phyloP scores from a whole-genome alignment of 1,284 basidiomycete species.

The Cryptococcus maquisensis region DNA sequence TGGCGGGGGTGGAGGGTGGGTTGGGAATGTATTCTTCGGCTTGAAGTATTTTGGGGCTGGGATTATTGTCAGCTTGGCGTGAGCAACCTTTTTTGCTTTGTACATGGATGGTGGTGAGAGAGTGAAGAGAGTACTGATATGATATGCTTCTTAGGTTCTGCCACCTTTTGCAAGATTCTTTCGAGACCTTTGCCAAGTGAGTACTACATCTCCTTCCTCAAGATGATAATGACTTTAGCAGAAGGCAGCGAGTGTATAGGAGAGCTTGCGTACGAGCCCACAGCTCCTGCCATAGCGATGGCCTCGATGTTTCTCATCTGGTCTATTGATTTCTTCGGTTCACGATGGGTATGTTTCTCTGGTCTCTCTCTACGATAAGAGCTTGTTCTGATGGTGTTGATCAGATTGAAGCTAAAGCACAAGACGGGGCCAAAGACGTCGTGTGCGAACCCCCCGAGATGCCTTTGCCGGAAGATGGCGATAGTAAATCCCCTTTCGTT shows the following conservation, averaged over 20 bases:
- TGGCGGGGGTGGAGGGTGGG: neutral
- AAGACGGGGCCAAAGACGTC: neutral
- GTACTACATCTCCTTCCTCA: neutral
- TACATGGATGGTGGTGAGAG: neutral
- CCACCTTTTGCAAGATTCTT: constrained; percentile 10
- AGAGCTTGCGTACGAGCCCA: constrained; percentile 9
- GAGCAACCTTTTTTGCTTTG: neutral
- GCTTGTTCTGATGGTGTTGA: neutral
- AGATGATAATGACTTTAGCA: neutral
- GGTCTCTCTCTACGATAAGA: neutral
- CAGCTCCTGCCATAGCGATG: constrained; percentile 12
- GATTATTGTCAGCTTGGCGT: constrained; percentile 10
- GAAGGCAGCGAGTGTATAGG: constrained; percentile 8
- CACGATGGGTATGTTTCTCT: constrained; percentile 9
- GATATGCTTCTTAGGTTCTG: constrained; percentile 3
- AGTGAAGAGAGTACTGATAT: neutral
- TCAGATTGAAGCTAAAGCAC: neutral
- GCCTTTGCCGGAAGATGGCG: neutral
- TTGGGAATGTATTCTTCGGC: constrained; percentile 2
- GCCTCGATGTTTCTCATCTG: constrained; percentile 10
- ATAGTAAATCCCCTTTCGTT: constrained; percentile 3
- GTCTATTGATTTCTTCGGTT: constrained; percentile 6
- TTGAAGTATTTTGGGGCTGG: constrained; percentile 12
- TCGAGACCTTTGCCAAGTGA: constrained; percentile 11
- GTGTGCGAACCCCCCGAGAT: neutral